Base-by-base conservation (phyloP, 2,329 filamentous ascomycete genomes). In the Alternaria metachromatica region DNA sequence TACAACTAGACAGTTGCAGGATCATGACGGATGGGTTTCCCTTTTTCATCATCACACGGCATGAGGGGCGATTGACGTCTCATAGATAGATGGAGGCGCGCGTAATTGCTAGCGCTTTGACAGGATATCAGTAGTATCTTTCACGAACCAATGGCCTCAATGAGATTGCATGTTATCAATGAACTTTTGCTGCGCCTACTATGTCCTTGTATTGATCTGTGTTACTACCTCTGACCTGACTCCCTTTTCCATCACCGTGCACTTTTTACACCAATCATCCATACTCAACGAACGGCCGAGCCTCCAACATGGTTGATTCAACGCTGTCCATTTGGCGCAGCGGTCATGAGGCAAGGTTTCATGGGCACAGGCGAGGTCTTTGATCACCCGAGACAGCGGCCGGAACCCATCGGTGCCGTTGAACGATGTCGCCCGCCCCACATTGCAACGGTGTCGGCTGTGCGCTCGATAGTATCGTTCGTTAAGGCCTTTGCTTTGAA, bases 1-100 rank as follows among this genome's bases (percentile, higher is more conserved):
- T 98, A 98, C 82, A 93, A 97, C 84, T 97, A 94, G 87, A 82
- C 18, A 55, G 37, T 64, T 53, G 41, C 51, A 65, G 68, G 18
- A 58, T 62, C 62, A 72, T 61, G 69, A 70, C 23, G 66, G 55
- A 66, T 63, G 61, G 64, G 58, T 53, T 65, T 63, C 45, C 49
- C 55, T 69, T 59, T 67, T 57, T 63, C 23, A 57, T 65, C 64
- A 67, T 63, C 44, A 60, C 44, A 62, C 33, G 58, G 30, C 58
- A 68, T 43, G 62, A 68, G 28, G 56, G 37, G 55, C 44, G 46
- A 53, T 62, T 58, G 28, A 46, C 46, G 62, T 49, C 56, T 58
- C 44, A 53, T 57, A 11, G 60, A 63, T 71, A 71, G 70, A 73
- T 62, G 65, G 64, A 63, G 64, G 53, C 28, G 60, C 33, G 54